phyloP scores from a whole-genome alignment of 1,139 yeast genomes.

The Kurtzmaniella quercitrusa region DNA sequence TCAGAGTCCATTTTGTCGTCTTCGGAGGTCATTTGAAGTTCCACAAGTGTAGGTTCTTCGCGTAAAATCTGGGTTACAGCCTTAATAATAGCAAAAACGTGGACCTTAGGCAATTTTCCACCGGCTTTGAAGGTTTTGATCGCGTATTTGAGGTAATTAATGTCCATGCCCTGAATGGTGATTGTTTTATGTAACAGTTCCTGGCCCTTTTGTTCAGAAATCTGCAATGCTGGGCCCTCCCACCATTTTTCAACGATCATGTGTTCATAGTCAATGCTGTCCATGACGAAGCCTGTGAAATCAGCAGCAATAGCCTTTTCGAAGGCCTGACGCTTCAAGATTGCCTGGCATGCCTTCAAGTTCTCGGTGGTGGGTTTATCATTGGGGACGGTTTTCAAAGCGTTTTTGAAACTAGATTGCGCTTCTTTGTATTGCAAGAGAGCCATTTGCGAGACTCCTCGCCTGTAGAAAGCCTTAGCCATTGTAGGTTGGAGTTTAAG shows the following conservation, averaged over 20 bases:
- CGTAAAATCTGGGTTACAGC: constrained; percentile 64
- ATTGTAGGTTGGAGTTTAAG: constrained; percentile 63
- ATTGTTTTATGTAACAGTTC: constrained; percentile 15
- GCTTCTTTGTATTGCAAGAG: constrained; percentile 75
- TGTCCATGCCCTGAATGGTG: constrained; percentile 31
- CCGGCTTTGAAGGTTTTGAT: constrained; percentile 69
- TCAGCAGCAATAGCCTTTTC: constrained; percentile 83
- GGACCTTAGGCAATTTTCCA: constrained; percentile 70
- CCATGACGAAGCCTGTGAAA: constrained; percentile 31
- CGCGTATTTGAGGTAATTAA: constrained; percentile 58
- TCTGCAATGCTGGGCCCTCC: constrained; percentile 58
- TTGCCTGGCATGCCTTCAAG: constrained; percentile 58
- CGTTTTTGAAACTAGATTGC: constrained; percentile 59
- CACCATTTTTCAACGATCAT: constrained; percentile 55
- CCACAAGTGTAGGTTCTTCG: constrained; percentile 72
- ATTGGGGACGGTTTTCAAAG: constrained; percentile 59
- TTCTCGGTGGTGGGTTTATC: constrained; percentile 68
- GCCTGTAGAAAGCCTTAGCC: constrained; percentile 74
- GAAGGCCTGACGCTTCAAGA: constrained; percentile 73
- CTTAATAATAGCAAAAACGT: constrained; percentile 77
- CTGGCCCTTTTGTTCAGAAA: constrained; percentile 19
- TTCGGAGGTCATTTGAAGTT: constrained; percentile 39
- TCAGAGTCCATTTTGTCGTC: constrained; percentile 11
- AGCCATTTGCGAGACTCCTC: constrained; percentile 81
- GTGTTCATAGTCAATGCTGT: constrained; percentile 45